phyloP scores from a whole-genome alignment of 495 filamentous ascomycete species.

The Aspergillus diversus region DNA sequence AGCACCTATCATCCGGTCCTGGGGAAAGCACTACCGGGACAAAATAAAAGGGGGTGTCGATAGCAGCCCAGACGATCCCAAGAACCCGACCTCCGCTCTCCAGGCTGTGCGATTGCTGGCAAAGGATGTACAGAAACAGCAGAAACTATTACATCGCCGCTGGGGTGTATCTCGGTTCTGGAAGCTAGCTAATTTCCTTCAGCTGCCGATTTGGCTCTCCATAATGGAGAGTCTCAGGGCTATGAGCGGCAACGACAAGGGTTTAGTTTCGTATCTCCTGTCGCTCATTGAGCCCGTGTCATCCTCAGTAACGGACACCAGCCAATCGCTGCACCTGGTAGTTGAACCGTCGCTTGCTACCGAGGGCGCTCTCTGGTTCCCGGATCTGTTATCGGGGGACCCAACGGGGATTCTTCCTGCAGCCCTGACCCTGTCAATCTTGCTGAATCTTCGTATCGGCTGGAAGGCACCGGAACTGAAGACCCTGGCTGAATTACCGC shows the following conservation, averaged over 20 bases:
- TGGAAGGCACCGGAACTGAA: constrained; percentile 30
- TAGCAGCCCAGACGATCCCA: constrained; percentile 1
- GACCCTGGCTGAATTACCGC: constrained; percentile 34
- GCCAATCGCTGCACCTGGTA: constrained; percentile 23
- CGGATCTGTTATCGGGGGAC: constrained; percentile 72
- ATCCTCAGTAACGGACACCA: constrained; percentile 5
- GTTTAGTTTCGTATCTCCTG: constrained; percentile 52
- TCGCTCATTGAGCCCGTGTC: constrained; percentile 22
- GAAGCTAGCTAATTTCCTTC: constrained; percentile 48
- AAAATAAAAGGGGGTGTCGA: constrained; percentile 17
- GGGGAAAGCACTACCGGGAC: constrained; percentile 39
- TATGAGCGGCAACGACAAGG: constrained; percentile 61
- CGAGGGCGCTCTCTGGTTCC: constrained; percentile 83
- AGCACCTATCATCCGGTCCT: constrained; percentile 54
- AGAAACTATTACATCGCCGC: constrained; percentile 42
- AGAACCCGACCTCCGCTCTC: neutral
- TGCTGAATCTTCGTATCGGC: constrained; percentile 40
- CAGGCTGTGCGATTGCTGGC: neutral
- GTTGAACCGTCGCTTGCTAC: constrained; percentile 60
- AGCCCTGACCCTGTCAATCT: constrained; percentile 47
- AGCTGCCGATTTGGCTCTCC: constrained; percentile 70
- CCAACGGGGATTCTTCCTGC: constrained; percentile 68
- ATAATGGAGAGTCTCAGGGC: constrained; percentile 68
- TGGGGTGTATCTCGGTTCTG: constrained; percentile 53
- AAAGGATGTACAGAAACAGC: constrained; percentile 26